Conservation (phyloP, 345 rosid species). For the Kernera saxatilis region DNA sequence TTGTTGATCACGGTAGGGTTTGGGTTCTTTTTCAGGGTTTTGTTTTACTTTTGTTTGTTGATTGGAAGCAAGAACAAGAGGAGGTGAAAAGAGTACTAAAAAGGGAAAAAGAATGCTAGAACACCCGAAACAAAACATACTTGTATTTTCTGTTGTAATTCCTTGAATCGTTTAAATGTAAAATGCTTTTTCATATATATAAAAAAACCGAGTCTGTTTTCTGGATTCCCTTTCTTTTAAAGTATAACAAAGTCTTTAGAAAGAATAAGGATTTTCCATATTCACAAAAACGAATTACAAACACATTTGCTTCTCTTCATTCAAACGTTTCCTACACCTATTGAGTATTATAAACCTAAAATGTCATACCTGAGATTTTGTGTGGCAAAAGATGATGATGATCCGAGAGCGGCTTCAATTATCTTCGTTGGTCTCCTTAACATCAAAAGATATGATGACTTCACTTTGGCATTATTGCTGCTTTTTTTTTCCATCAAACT, state of each 20-base stretch:
- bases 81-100: conserved; percentile 34
- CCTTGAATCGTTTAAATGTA: background rate
- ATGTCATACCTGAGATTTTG: conserved; percentile 25
- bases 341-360: conserved; percentile 24
- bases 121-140: background rate
- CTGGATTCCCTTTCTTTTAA: background rate
- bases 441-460: conserved; percentile 12
- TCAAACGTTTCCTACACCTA: conserved; percentile 12
- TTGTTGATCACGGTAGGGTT: conserved; percentile 74
- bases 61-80: conserved; percentile 95
- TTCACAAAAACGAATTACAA: conserved; percentile 26
- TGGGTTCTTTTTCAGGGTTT: conserved; percentile 80
- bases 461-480: background rate
- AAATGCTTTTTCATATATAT: background rate
- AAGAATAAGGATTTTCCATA: conserved; percentile 13
- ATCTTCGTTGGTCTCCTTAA: conserved; percentile 10
- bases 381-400: background rate
- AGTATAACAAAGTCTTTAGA: background rate
- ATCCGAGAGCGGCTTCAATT: background rate
- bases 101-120: background rate
- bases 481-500: conserved; percentile 2
- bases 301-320: conserved; percentile 1
- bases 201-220: background rate
- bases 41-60: conserved; percentile 73
- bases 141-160: conserved; percentile 12